phyloP scores from a whole-genome alignment of 371 early-diverging fungal genomes.

The Lichtheimia corymbifera region DNA sequence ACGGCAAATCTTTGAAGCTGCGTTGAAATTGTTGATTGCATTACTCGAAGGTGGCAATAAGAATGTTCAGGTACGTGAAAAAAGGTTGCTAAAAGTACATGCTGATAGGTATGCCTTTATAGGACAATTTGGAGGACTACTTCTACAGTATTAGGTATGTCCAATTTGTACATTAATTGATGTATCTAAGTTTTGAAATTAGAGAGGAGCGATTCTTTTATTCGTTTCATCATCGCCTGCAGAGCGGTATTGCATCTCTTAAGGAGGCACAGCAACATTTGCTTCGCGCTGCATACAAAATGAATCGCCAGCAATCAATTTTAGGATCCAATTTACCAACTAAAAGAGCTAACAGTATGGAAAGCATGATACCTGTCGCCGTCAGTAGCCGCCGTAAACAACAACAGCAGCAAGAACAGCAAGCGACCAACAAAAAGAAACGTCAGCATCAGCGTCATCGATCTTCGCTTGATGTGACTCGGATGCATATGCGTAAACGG shows the following conservation, averaged over 20 bases:
- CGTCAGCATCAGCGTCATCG: neutral
- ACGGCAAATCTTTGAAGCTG: constrained; percentile 36
- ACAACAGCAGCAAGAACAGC: neutral
- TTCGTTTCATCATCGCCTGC: constrained; percentile 51
- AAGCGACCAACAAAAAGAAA: constrained; percentile 3
- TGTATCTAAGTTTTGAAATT: neutral
- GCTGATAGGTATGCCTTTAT: neutral
- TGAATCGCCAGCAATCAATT: constrained; percentile 38
- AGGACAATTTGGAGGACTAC: constrained; percentile 40
- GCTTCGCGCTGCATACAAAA: constrained; percentile 29
- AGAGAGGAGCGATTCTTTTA: constrained; percentile 61
- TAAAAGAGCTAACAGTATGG: neutral
- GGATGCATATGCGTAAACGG: constrained; percentile 8
- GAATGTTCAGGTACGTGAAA: constrained; percentile 35
- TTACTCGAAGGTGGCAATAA: constrained; percentile 61
- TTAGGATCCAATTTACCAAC: constrained; percentile 2
- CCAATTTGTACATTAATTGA: neutral
- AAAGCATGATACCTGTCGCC: no score
- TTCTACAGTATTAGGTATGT: constrained; percentile 42
- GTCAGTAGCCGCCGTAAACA: no score
- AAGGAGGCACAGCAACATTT: constrained; percentile 42
- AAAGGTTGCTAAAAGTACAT: no score
- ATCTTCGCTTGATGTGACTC: constrained; percentile 10
- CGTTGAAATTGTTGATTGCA: constrained; percentile 46
- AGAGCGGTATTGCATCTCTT: constrained; percentile 37